A percentile compares a stretch with the other conserved stretches of the same genome.
Evolutionary conservation across 2,329 filamentous ascomycete species (phyloP).

Genomic region (Neofusicoccum ribis): DNA sequence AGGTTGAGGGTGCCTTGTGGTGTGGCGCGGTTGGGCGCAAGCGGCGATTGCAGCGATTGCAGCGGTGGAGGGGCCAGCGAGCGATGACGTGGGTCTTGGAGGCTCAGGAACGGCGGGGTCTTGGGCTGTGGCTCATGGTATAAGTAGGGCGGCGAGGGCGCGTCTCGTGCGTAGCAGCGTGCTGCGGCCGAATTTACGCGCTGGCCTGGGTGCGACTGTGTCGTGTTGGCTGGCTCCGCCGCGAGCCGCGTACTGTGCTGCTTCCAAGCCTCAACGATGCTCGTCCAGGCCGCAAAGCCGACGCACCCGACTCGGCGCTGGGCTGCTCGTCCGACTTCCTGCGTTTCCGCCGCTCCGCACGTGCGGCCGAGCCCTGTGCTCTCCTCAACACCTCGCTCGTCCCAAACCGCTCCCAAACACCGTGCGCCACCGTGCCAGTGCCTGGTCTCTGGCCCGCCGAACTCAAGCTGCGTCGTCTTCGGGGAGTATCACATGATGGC

Average conservation of each 20-base stretch:
- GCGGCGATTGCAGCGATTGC: background rate
- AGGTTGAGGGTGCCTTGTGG: conserved; percentile 19
- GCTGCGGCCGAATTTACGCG: background rate
- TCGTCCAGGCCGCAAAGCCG: background rate
- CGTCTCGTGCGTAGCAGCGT: background rate
- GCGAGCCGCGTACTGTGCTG: conserved; percentile 7
- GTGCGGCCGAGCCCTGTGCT: too few relatives aligned
- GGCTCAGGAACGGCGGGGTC: background rate
- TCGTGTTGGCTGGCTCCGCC: conserved; percentile 1
- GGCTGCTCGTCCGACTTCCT: background rate
- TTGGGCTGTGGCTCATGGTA: background rate
- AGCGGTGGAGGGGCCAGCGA: background rate
- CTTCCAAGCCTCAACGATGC: conserved; percentile 2
- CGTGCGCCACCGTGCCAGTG: too few relatives aligned
- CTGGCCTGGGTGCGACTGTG: background rate
- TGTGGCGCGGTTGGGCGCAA: background rate
- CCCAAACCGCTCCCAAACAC: too few relatives aligned
- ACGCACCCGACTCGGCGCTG: conserved; percentile 1
- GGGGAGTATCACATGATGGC: too few relatives aligned
- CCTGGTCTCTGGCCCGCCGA: too few relatives aligned
- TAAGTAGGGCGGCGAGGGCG: background rate
- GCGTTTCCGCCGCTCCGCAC: background rate
- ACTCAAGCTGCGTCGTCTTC: too few relatives aligned
- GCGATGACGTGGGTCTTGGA: conserved; percentile 3
- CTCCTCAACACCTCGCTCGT: too few relatives aligned